Evolutionary conservation across 2,329 filamentous ascomycete genomes (phyloP).

Genomic region (Paracorniculantispora psalliotae): DNA sequence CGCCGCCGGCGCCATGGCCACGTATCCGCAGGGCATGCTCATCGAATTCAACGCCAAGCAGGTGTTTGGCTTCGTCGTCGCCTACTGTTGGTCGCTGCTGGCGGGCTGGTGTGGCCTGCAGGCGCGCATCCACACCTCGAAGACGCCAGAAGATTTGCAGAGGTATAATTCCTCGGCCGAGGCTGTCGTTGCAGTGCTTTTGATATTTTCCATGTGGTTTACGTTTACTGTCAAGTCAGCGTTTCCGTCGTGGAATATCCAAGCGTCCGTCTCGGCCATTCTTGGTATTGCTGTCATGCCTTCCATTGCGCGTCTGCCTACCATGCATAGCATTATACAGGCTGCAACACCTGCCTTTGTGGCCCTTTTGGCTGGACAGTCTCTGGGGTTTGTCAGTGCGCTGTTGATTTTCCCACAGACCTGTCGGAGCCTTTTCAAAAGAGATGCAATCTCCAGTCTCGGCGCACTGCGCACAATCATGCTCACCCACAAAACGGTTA

Average conservation of each 20-base stretch:
- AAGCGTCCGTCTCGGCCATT: slow-evolving; percentile 1
- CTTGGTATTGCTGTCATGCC: slow-evolving; percentile 2
- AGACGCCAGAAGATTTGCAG: neutral
- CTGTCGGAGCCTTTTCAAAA: slow-evolving; percentile 1
- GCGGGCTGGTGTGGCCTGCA: slow-evolving; percentile 11
- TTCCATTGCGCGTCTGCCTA: neutral
- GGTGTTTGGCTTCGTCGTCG: neutral
- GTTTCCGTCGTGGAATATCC: slow-evolving; percentile 5
- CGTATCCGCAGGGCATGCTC: slow-evolving; percentile 10
- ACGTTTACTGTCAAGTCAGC: slow-evolving; percentile 10
- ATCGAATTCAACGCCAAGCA: slow-evolving; percentile 6
- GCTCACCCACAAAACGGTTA: neutral
- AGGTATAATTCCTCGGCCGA: slow-evolving; percentile 11
- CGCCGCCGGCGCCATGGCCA: slow-evolving; percentile 5
- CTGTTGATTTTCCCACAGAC: slow-evolving; percentile 9
- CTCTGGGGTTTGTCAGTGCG: neutral
- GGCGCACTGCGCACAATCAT: neutral
- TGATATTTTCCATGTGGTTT: slow-evolving; percentile 4
- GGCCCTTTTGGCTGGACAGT: neutral
- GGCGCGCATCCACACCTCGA: slow-evolving; percentile 1
- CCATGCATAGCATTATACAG: neutral
- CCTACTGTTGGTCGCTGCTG: slow-evolving; percentile 12
- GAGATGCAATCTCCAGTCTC: slow-evolving; percentile 1
- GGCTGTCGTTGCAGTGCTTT: slow-evolving; percentile 3
- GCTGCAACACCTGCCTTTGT: neutral